Conservation (phyloP, 2,329 filamentous ascomycete genomes). For the Neofusicoccum kwambonambiense region DNA sequence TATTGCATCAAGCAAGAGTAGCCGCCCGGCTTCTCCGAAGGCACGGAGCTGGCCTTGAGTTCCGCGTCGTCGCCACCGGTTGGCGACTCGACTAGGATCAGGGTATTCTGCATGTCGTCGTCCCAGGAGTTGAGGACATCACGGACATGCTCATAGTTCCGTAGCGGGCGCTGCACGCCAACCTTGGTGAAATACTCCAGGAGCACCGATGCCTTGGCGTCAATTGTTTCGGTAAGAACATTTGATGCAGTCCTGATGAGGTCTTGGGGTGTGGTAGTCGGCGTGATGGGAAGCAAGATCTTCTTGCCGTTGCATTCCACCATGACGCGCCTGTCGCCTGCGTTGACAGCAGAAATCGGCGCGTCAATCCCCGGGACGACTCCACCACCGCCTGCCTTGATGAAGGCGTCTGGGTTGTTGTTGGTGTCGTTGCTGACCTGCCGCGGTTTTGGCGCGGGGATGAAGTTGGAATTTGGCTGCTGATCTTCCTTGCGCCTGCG, state of each 20-base stretch:
- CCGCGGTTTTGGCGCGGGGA: constrained; percentile 24
- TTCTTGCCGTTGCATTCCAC: constrained; percentile 70
- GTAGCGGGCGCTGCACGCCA: constrained; percentile 77
- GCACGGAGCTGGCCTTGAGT: constrained; percentile 65
- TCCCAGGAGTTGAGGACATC: constrained; percentile 95
- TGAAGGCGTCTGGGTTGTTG: constrained; percentile 25
- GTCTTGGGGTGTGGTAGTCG: constrained; percentile 72
- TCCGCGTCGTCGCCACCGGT: constrained; percentile 51
- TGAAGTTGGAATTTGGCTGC: constrained; percentile 24
- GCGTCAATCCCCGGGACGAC: constrained; percentile 65
- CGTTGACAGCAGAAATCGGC: constrained; percentile 76
- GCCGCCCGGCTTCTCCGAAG: constrained; percentile 62
- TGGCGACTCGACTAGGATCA: constrained; percentile 65
- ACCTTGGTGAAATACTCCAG: constrained; percentile 73
- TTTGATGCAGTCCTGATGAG: constrained; percentile 67
- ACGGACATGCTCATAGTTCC: constrained; percentile 80
- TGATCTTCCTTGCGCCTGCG: constrained; percentile 34
- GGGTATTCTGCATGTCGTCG: constrained; percentile 70
- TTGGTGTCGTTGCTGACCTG: constrained; percentile 25
- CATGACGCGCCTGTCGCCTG: constrained; percentile 70
- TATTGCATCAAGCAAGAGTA: constrained; percentile 73
- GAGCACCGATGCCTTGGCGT: constrained; percentile 66
- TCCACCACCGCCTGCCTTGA: constrained; percentile 46
- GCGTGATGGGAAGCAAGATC: constrained; percentile 69
- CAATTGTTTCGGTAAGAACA: constrained; percentile 62